Conservation (phyloP, 352 stramenopile genomes). For the Globisporangium rhizosaccharum region DNA sequence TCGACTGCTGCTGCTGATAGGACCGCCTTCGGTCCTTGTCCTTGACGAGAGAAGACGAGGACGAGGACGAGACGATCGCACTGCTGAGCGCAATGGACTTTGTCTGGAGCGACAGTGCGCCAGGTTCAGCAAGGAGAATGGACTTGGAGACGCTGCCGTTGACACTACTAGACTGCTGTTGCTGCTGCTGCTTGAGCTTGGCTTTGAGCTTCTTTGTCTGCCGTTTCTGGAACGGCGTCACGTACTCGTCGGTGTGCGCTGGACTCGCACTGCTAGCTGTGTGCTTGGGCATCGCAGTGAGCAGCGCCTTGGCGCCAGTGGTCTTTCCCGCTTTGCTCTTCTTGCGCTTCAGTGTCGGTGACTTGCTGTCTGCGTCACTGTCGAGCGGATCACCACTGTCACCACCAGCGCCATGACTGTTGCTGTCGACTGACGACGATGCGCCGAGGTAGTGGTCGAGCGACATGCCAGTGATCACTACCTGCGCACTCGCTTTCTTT, state of each 20-base stretch:
- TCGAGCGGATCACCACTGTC: constrained; percentile 9
- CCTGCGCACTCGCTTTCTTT: constrained; percentile 18
- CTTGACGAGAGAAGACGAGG: background rate
- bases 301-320: constrained; percentile 5
- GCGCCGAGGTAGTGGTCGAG: constrained; percentile 56
- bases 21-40: constrained; percentile 38
- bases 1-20: constrained; percentile 16
- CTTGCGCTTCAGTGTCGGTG: constrained; percentile 29
- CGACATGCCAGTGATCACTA: constrained; percentile 51
- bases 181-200: constrained; percentile 27
- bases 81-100: constrained; percentile 12
- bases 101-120: constrained; percentile 8
- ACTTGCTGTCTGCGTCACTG: constrained; percentile 22
- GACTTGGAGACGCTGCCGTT: constrained; percentile 28
- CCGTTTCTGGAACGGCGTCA: constrained; percentile 42
- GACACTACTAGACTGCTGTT: constrained; percentile 15
- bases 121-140: constrained; percentile 43
- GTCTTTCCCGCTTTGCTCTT: constrained; percentile 23
- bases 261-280: constrained; percentile 2
- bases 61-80: background rate
- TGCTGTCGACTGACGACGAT: background rate
- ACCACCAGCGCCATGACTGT: background rate
- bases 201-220: constrained; percentile 41
- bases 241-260: constrained; percentile 11
- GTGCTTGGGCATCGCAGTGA: constrained; percentile 3